These are phyloP conservation scores for Panicum miliaceum DNA, from an alignment of 176 grass and related monocot genomes.

Conservation along the genomic window DNA sequence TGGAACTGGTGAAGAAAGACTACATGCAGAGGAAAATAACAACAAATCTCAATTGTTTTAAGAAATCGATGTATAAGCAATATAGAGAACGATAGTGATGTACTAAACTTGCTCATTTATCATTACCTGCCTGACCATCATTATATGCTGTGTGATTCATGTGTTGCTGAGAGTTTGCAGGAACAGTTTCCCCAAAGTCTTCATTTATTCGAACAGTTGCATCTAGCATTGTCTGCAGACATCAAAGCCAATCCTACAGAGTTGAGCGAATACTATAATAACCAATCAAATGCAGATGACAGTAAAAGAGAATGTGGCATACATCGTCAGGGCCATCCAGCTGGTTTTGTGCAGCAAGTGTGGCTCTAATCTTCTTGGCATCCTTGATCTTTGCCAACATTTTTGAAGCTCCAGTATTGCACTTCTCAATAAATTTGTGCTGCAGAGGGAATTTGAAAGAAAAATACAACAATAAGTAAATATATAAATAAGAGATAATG, in stretches of 20 bases:
- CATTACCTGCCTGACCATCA: constrained; percentile 57
- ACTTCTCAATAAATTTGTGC: constrained; percentile 99
- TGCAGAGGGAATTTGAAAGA: constrained; percentile 40
- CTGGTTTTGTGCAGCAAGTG: constrained; percentile 59
- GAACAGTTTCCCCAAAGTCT: constrained; percentile 69
- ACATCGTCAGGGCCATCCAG: constrained; percentile 62
- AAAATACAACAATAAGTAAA: constrained; percentile 31
- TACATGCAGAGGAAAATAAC: constrained; percentile 20
- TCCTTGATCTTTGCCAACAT: constrained; percentile 94
- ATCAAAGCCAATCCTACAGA: constrained; percentile 23
- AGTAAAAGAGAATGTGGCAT: constrained; percentile 35
- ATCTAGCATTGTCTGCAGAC: constrained; percentile 54
- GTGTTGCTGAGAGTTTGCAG: constrained; percentile 51
- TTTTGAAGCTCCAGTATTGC: constrained; percentile 90
- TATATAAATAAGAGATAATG: constrained; percentile 28
- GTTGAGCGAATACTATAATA: constrained; percentile 21
- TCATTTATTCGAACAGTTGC: constrained; percentile 66
- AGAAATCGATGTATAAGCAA: constrained; percentile 5
- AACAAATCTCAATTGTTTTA: background rate
- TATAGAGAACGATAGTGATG: background rate
- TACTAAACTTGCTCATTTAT: constrained; percentile 23
- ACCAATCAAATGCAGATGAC: constrained; percentile 41
- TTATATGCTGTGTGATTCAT: constrained; percentile 49
- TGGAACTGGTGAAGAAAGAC: constrained; percentile 16
- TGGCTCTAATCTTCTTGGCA: constrained; percentile 81